Percentiles rank a stretch among this genome's conserved stretches.
Conservation (phyloP, 2,329 filamentous ascomycete species). For the Rhynchosporium graminicola region DNA sequence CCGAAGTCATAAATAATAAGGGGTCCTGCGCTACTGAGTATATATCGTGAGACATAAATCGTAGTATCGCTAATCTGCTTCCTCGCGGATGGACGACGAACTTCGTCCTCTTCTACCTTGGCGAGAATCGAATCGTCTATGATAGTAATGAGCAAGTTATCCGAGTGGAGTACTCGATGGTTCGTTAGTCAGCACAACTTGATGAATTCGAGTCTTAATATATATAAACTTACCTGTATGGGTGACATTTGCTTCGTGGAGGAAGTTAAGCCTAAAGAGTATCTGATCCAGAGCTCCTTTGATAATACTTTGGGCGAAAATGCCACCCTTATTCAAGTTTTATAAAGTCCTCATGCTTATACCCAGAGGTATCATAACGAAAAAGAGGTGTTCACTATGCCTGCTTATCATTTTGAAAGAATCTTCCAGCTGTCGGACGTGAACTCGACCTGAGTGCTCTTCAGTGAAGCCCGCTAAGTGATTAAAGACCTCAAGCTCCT, state of each 20-base stretch:
- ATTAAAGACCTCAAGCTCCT: conserved; percentile 23
- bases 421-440: conserved; percentile 42
- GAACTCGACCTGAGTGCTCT: conserved; percentile 23
- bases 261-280: conserved; percentile 22
- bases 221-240: conserved; percentile 23
- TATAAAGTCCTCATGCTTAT: conserved; percentile 44
- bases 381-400: conserved; percentile 41
- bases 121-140: conserved; percentile 24
- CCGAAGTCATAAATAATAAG: conserved; percentile 25
- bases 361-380: conserved; percentile 43
- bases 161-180: conserved; percentile 24
- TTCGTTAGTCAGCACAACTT: conserved; percentile 5
- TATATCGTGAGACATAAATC: conserved; percentile 23
- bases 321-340: conserved; percentile 28
- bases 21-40: conserved; percentile 22
- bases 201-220: not conserved
- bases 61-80: conserved; percentile 22
- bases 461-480: conserved; percentile 17
- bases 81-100: conserved; percentile 22
- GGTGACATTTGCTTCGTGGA: conserved; percentile 23
- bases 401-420: conserved; percentile 39
- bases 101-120: conserved; percentile 26
- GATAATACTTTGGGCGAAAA: conserved; percentile 19
- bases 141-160: conserved; percentile 25
- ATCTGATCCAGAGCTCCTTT: conserved; percentile 17